phyloP scores from a whole-genome alignment of 257 asterid species.

The Solanum sitiens region DNA sequence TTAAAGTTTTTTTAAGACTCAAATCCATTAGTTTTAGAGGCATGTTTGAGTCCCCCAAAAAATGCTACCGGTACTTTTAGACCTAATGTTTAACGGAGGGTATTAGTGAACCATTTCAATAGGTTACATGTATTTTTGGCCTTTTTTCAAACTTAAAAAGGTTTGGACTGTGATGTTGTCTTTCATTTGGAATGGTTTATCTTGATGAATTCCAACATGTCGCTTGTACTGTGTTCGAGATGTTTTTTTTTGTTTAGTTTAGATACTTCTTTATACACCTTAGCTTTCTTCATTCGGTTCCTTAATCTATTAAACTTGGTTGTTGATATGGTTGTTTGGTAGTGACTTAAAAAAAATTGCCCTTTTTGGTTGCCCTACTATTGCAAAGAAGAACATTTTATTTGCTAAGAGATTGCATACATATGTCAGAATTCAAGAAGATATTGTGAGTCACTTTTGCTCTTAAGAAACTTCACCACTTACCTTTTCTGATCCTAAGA shows the following conservation, averaged over 20 bases:
- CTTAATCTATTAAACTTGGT: constrained; percentile 10
- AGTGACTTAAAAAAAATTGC: constrained; percentile 64
- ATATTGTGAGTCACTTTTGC: constrained; percentile 24
- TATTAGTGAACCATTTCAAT: neutral
- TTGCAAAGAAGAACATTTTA: constrained; percentile 20
- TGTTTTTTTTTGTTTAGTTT: neutral
- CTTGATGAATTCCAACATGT: neutral
- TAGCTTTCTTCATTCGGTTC: neutral
- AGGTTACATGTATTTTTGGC: neutral
- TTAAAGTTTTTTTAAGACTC: neutral
- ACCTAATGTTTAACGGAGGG: neutral
- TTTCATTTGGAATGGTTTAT: neutral
- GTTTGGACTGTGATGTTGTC: neutral
- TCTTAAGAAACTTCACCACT: neutral
- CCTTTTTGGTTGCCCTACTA: constrained; percentile 63
- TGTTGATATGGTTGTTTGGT: constrained; percentile 47
- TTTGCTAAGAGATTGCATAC: constrained; percentile 56
- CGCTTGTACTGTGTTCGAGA: neutral
- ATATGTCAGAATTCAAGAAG: constrained; percentile 57
- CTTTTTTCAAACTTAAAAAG: neutral
- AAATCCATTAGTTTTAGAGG: neutral
- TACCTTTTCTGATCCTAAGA: neutral
- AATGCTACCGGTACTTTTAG: neutral
- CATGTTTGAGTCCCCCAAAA: neutral
- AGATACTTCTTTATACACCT: neutral